Evolutionary conservation across 805 yeast species (phyloP).

Genomic region (Citeromyces matritensis): DNA sequence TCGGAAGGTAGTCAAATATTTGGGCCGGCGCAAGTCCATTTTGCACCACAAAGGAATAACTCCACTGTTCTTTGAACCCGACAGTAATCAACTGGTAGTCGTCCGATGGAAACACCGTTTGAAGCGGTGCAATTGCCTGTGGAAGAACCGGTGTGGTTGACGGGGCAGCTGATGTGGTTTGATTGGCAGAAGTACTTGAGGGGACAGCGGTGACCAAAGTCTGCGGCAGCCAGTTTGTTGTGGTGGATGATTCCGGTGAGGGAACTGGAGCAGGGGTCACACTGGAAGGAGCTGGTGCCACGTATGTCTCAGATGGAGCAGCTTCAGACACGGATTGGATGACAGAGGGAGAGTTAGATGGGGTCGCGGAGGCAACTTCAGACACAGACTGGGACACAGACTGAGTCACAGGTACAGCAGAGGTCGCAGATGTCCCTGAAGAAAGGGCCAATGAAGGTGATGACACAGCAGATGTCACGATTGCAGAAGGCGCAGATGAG

Average conservation of each 20-base stretch:
- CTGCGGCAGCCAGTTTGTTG: constrained; percentile 2
- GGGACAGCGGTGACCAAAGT: constrained; percentile 1
- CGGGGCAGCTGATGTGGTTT: background rate
- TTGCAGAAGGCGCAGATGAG: background rate
- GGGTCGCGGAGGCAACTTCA: background rate
- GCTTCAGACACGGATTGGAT: background rate
- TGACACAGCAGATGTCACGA: background rate
- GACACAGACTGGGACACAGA: background rate
- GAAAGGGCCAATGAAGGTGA: background rate
- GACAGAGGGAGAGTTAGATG: background rate
- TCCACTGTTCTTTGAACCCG: constrained; percentile 68
- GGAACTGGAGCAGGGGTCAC: background rate
- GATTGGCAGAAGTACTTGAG: background rate
- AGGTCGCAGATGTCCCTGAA: background rate
- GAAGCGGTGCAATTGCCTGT: constrained; percentile 59
- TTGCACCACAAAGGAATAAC: constrained; percentile 70
- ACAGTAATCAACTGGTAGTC: constrained; percentile 47
- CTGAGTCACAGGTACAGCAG: background rate
- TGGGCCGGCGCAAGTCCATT: constrained; percentile 71
- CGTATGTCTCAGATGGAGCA: background rate
- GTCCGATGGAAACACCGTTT: constrained; percentile 23
- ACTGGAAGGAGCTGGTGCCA: background rate
- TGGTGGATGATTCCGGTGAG: background rate
- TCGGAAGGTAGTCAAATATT: constrained; percentile 75
- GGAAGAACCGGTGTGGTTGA: constrained; percentile 29